phyloP scores from a whole-genome alignment of 768 basidiomycete genomes.

The Leucosporidium scottii region DNA sequence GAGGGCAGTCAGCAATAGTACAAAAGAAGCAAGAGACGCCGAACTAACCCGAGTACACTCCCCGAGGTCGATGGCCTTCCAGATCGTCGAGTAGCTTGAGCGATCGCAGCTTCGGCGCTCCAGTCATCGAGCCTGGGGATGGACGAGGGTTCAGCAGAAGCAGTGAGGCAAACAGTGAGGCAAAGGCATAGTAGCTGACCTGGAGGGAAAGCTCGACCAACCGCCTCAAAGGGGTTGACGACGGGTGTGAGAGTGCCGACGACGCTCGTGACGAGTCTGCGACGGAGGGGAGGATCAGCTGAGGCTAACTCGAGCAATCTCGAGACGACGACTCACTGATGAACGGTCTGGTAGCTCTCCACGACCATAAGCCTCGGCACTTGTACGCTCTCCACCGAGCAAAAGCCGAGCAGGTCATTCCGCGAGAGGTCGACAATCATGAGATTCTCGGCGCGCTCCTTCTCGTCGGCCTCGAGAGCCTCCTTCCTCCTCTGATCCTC shows the following conservation, averaged over 20 bases:
- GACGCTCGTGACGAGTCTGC: conserved; percentile 75
- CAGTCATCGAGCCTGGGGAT: conserved; percentile 85
- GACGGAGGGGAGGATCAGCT: background rate
- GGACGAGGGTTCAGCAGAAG: background rate
- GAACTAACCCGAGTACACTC: conserved; percentile 61
- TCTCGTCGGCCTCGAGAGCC: conserved; percentile 51
- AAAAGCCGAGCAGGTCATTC: conserved; percentile 76
- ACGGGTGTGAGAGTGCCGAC: conserved; percentile 55
- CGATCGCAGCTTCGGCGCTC: conserved; percentile 89
- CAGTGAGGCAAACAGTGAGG: background rate
- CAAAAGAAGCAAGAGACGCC: background rate
- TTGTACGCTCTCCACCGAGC: conserved; percentile 65
- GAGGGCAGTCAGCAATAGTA: background rate
- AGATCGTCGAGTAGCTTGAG: conserved; percentile 78
- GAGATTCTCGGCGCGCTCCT: conserved; percentile 92
- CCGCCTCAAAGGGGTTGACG: conserved; percentile 64
- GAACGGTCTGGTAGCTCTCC: conserved; percentile 89
- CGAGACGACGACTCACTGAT: conserved; percentile 49
- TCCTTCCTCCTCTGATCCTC: conserved; percentile 60
- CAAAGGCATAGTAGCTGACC: conserved; percentile 48
- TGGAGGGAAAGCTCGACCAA: conserved; percentile 74
- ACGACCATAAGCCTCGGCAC: conserved; percentile 79
- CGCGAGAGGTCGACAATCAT: conserved; percentile 98
- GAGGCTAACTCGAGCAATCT: background rate
- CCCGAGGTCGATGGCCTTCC: conserved; percentile 59